Base-by-base conservation (phyloP, 768 basidiomycete genomes). In the Psilocybe sp. region DNA sequence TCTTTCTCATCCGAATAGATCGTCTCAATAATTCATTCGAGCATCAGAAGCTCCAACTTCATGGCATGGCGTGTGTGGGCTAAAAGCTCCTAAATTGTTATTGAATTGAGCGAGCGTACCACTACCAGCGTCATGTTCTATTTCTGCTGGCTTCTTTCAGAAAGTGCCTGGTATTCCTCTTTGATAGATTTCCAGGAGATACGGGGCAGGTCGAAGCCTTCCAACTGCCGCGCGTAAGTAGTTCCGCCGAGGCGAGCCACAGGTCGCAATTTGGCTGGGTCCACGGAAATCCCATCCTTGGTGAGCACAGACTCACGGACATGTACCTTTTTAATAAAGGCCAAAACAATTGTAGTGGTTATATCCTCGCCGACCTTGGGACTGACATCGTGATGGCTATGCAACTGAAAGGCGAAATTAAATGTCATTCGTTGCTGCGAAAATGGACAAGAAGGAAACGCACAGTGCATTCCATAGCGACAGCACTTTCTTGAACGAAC, bases 401-500 rank as follows among this genome's bases (percentile, higher is more conserved):
- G 76, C 35, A 82, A 65, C 80, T 82, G 52, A 44, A 46, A 28
- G 43, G 20, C 82, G 53, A 44, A 46, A 28, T 50, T 14, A 44
- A 46, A 58, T 31, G 36, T 34, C 15, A 54, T 44, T 46, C 44
- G 35, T 42, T 47, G 35, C 45, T 40, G 18, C 28, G 41, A 47
- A n/a, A 47, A 38, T 37, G 41, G 19, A 33, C 51, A 35, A 56
- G 37, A 55, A 51, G 42, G 23, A 53, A 57, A 60, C 71, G 36
- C 60, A 80, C 81, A 71, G 79, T 74, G 68, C 85, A 85, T 68
- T 85, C 85, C 56, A 85, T 67, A 47, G 75, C 74, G 31, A 83
- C 71, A 12, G 78, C 74, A 60, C 82, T 82, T 62, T 84, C 81
- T 55, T 67, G 69, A 15, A 84, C 81, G 52, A 77, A 69, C 14